A percentile compares a stretch with the other conserved stretches of the same genome.
Evolutionary conservation across 1,139 yeast species (phyloP).

Genomic region (Pichia sp.): DNA sequence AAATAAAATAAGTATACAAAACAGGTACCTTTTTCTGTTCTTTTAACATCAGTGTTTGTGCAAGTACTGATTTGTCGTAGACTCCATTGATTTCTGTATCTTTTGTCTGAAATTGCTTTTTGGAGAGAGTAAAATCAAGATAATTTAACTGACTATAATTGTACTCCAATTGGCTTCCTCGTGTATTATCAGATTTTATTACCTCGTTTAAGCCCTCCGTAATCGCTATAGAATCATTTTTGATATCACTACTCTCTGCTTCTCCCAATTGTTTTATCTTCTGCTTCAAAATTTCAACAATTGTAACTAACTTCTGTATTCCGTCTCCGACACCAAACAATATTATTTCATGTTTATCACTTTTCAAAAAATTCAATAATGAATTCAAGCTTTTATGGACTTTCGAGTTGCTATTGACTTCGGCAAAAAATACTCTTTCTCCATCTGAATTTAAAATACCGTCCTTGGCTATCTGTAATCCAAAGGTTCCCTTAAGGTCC

Average conservation of each 20-base stretch:
- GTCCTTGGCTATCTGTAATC: neutral
- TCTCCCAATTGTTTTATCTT: conserved; percentile 10
- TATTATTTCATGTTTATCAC: conserved; percentile 13
- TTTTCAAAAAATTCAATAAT: conserved; percentile 12
- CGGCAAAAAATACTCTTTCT: conserved; percentile 3
- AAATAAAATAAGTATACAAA: conserved; percentile 17
- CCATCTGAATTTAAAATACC: conserved; percentile 1
- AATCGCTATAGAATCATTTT: conserved; percentile 15
- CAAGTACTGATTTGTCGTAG: neutral
- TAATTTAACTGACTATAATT: conserved; percentile 19
- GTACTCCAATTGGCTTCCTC: neutral
- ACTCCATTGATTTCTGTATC: neutral
- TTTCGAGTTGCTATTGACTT: conserved; percentile 22
- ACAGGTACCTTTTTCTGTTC: conserved; percentile 16
- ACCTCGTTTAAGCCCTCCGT: conserved; percentile 7
- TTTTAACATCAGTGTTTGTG: conserved; percentile 9
- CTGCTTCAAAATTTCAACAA: conserved; percentile 26
- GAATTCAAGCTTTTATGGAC: conserved; percentile 18
- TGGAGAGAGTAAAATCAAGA: conserved; percentile 15
- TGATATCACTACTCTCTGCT: neutral
- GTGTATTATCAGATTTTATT: conserved; percentile 3
- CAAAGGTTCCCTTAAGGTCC: conserved; percentile 6
- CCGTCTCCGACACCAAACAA: conserved; percentile 18
- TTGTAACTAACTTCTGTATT: conserved; percentile 24
- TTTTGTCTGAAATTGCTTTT: neutral